These are phyloP conservation scores for Podospora comata DNA, from an alignment of 495 filamentous ascomycete genomes.

Conservation along the genomic window DNA sequence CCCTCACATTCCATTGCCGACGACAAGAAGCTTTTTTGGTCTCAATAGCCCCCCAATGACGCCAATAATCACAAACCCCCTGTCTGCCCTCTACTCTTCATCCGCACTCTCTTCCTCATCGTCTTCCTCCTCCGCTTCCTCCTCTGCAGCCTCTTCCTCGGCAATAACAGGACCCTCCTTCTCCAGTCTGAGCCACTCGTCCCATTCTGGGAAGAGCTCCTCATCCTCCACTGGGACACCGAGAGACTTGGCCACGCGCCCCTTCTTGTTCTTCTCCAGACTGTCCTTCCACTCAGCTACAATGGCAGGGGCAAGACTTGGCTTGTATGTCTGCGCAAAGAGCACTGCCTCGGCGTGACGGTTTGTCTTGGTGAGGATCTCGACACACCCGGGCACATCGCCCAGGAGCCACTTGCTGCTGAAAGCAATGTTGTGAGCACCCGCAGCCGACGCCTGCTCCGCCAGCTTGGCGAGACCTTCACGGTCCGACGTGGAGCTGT, in stretches of 20 bases:
- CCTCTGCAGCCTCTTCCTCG: conserved; percentile 25
- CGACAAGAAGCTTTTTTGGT: background rate
- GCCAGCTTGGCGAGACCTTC: conserved; percentile 70
- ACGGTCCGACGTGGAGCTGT: conserved; percentile 74
- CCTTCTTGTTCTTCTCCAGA: conserved; percentile 76
- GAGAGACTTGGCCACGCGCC: conserved; percentile 74
- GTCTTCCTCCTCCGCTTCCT: conserved; percentile 21
- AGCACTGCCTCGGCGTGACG: conserved; percentile 81
- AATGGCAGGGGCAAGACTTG: conserved; percentile 65
- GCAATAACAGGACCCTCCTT: conserved; percentile 55
- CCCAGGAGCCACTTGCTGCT: conserved; percentile 83
- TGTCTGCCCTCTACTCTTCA: conserved; percentile 17
- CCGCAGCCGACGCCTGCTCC: conserved; percentile 67
- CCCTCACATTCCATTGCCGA: background rate
- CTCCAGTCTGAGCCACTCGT: conserved; percentile 81
- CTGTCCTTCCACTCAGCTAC: conserved; percentile 75
- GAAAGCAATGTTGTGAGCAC: conserved; percentile 88
- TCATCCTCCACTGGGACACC: conserved; percentile 84
- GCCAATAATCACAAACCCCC: conserved; percentile 7
- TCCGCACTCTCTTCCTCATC: conserved; percentile 20
- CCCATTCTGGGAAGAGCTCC: conserved; percentile 94
- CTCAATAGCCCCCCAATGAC: background rate
- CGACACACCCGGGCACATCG: conserved; percentile 77
- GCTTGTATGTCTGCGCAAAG: conserved; percentile 92
- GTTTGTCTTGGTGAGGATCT: conserved; percentile 72